phyloP scores from a whole-genome alignment of 2,329 filamentous ascomycete genomes.

The Alternaria ethzedia region DNA sequence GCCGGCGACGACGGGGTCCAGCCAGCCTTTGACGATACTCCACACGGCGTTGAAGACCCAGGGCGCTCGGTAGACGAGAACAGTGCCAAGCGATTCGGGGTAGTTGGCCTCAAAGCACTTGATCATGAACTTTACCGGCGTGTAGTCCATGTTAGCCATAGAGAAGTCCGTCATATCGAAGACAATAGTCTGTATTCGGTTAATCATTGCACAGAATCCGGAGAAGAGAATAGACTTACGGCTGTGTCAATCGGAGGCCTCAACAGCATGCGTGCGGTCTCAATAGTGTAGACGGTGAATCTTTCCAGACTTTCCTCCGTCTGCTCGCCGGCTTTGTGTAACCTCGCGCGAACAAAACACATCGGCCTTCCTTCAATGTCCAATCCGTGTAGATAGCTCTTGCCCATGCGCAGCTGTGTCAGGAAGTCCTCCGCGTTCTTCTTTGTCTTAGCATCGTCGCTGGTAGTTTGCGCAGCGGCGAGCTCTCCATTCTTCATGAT shows the following conservation, averaged over 20 bases:
- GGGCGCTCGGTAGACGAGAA: constrained; percentile 93
- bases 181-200: constrained; percentile 72
- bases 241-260: constrained; percentile 85
- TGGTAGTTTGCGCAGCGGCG: constrained; percentile 64
- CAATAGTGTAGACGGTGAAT: constrained; percentile 93
- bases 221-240: constrained; percentile 61
- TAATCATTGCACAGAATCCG: not conserved
- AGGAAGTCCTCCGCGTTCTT: constrained; percentile 79
- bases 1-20: constrained; percentile 91
- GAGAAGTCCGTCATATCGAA: constrained; percentile 97
- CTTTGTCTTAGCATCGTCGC: constrained; percentile 68
- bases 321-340: constrained; percentile 85
- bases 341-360: constrained; percentile 80
- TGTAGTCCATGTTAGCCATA: constrained; percentile 97
- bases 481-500: constrained; percentile 63
- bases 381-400: constrained; percentile 87
- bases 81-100: constrained; percentile 86
- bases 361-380: constrained; percentile 87
- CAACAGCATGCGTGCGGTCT: constrained; percentile 87
- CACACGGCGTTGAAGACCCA: constrained; percentile 99
- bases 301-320: constrained; percentile 80
- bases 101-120: constrained; percentile 99
- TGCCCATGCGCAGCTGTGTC: constrained; percentile 83
- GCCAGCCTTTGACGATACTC: constrained; percentile 94
- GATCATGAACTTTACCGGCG: constrained; percentile 98